Conservation (phyloP, 805 yeast species). For the Kodamaea sagamina region DNA sequence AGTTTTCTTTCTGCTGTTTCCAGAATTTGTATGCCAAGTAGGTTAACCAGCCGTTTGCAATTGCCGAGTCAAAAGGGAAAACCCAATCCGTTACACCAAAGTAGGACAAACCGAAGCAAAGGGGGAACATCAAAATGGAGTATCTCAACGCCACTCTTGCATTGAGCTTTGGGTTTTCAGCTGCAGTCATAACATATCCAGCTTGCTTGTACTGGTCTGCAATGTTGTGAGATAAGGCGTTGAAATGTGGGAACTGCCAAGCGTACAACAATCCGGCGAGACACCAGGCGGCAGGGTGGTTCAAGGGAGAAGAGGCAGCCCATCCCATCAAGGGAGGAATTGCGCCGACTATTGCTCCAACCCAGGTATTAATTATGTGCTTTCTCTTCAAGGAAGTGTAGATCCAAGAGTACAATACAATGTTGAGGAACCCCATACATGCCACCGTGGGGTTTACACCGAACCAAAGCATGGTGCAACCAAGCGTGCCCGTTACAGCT, state of each 20-base stretch:
- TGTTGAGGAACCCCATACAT: constrained; percentile 73
- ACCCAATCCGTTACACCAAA: constrained; percentile 80
- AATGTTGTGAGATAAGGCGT: constrained; percentile 84
- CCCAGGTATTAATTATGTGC: constrained; percentile 92
- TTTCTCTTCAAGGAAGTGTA: constrained; percentile 88
- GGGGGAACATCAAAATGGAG: constrained; percentile 89
- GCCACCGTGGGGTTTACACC: constrained; percentile 92
- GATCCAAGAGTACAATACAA: constrained; percentile 81
- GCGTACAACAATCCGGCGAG: constrained; percentile 87
- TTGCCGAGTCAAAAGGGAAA: constrained; percentile 77
- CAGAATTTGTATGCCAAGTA: constrained; percentile 81
- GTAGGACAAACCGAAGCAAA: constrained; percentile 80
- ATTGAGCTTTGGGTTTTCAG: constrained; percentile 85
- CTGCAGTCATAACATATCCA: constrained; percentile 97
- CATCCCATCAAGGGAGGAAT: constrained; percentile 99
- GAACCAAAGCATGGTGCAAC: constrained; percentile 62
- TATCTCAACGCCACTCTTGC: constrained; percentile 93
- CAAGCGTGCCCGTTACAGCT: constrained; percentile 66
- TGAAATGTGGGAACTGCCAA: constrained; percentile 99
- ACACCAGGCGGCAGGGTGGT: constrained; percentile 94
- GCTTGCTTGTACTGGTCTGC: constrained; percentile 87
- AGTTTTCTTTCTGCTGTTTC: constrained; percentile 72
- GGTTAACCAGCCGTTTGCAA: constrained; percentile 84
- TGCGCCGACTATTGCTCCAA: constrained; percentile 98
- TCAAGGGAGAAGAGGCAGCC: constrained; percentile 79